phyloP scores from a whole-genome alignment of 2,329 filamentous ascomycete genomes.

The Parascedosporium putredinis region DNA sequence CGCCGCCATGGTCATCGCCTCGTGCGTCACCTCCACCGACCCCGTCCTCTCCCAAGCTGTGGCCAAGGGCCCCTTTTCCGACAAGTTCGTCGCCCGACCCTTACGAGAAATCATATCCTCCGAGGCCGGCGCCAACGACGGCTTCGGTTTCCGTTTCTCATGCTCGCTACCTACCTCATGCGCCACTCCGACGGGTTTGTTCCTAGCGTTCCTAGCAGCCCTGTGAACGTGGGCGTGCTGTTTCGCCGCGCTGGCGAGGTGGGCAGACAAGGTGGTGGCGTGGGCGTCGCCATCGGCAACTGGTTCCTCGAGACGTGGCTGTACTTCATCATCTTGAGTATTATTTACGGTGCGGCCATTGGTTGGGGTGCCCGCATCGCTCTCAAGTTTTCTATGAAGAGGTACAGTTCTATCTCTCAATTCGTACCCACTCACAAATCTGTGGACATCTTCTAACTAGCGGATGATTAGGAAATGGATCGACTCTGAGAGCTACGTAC shows the following conservation, averaged over 20 bases:
- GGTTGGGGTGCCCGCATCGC: constrained; percentile 37
- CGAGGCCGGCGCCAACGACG: constrained; percentile 52
- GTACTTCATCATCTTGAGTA: constrained; percentile 45
- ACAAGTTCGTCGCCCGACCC: constrained; percentile 47
- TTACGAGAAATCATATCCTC: constrained; percentile 51
- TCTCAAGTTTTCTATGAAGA: constrained; percentile 30
- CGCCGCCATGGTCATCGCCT: constrained; percentile 45
- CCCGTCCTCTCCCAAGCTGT: constrained; percentile 52
- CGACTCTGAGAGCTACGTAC: constrained; percentile 41
- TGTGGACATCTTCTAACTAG: neutral
- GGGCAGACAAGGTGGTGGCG: constrained; percentile 40
- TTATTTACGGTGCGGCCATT: constrained; percentile 39
- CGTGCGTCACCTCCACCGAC: constrained; percentile 52
- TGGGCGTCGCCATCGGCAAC: constrained; percentile 38
- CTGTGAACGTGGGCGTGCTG: neutral
- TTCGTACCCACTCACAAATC: too few relatives aligned
- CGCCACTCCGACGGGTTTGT: constrained; percentile 33
- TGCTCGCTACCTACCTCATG: constrained; percentile 46
- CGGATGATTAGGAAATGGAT: constrained; percentile 33
- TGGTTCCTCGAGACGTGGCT: constrained; percentile 52
- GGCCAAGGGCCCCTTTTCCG: constrained; percentile 51
- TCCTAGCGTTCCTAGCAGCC: constrained; percentile 15
- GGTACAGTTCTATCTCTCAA: neutral
- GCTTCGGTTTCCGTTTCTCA: constrained; percentile 52
- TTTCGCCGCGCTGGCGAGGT: constrained; percentile 19